Evolutionary conservation across 495 filamentous ascomycete species (phyloP).

Genomic region (Talaromyces thailandensis): DNA sequence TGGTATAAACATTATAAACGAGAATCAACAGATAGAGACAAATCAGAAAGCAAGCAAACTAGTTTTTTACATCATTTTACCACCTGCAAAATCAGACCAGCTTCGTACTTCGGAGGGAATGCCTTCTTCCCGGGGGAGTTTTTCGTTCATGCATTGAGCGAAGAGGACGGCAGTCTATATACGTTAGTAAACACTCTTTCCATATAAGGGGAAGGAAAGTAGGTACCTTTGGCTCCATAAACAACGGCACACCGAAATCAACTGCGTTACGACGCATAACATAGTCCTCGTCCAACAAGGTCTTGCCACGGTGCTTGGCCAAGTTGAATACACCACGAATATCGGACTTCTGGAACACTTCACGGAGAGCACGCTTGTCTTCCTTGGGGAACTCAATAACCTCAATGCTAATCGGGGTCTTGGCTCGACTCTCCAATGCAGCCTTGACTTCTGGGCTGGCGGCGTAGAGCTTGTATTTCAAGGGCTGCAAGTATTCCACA

Average conservation of each 20-base stretch:
- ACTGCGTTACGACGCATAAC: constrained; percentile 98
- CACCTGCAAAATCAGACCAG: constrained; percentile 92
- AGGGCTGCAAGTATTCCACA: constrained; percentile 74
- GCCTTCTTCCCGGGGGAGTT: constrained; percentile 72
- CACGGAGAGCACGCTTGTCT: constrained; percentile 88
- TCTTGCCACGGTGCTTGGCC: constrained; percentile 74
- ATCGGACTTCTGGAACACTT: constrained; percentile 95
- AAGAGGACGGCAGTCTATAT: constrained; percentile 86
- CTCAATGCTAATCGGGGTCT: constrained; percentile 63
- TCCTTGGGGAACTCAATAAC: constrained; percentile 95
- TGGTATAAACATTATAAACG: constrained; percentile 4
- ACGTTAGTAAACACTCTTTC: constrained; percentile 10
- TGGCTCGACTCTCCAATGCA: constrained; percentile 62
- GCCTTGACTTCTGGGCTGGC: constrained; percentile 71
- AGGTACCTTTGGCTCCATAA: constrained; percentile 98
- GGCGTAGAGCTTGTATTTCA: constrained; percentile 90
- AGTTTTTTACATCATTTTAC: constrained; percentile 67
- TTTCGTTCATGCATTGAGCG: constrained; percentile 91
- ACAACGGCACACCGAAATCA: constrained; percentile 94
- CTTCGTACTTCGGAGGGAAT: constrained; percentile 83
- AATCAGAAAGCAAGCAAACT: background rate
- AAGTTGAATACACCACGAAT: constrained; percentile 96
- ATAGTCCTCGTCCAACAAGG: constrained; percentile 85
- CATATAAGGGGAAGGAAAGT: background rate
- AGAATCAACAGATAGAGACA: background rate